Evolutionary conservation across 495 filamentous ascomycete genomes (phyloP).

Genomic region (Hypomontagnella monticulosa): DNA sequence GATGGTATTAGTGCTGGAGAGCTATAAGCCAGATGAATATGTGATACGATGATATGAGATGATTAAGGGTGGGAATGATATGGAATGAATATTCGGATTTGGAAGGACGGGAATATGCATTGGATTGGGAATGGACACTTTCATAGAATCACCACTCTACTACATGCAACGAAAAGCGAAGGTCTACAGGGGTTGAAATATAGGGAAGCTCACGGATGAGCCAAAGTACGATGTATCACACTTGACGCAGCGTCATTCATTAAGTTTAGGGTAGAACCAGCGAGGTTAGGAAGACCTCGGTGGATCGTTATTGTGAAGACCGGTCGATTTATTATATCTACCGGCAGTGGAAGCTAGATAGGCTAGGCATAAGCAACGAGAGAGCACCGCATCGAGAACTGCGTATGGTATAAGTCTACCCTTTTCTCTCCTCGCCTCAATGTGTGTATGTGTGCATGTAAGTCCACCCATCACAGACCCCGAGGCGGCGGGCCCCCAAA

Average conservation of each 20-base stretch:
- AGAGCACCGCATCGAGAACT: neutral
- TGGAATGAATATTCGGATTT: neutral
- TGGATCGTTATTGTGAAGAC: too few species aligned
- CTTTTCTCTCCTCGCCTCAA: neutral
- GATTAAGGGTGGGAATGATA: neutral
- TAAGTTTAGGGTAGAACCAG: neutral
- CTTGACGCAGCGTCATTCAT: conserved; percentile 7
- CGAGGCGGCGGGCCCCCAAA: conserved; percentile 32
- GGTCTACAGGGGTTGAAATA: too few species aligned
- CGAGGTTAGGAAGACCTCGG: neutral
- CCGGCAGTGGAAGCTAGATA: neutral
- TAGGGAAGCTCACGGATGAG: too few species aligned
- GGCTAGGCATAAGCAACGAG: conserved; percentile 1
- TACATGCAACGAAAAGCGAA: too few species aligned
- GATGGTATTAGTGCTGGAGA: conserved; percentile 15
- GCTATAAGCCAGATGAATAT: conserved; percentile 41
- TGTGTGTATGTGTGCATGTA: too few species aligned
- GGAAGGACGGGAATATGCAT: too few species aligned
- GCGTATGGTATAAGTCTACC: neutral
- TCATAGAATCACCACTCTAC: too few species aligned
- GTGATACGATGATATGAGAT: conserved; percentile 31
- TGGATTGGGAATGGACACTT: too few species aligned
- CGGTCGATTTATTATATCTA: conserved; percentile 27
- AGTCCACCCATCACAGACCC: conserved; percentile 7
- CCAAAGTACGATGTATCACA: neutral